These are phyloP conservation scores for Aciculosporium take DNA, from an alignment of 2,329 filamentous ascomycete species.

Conservation along the genomic window DNA sequence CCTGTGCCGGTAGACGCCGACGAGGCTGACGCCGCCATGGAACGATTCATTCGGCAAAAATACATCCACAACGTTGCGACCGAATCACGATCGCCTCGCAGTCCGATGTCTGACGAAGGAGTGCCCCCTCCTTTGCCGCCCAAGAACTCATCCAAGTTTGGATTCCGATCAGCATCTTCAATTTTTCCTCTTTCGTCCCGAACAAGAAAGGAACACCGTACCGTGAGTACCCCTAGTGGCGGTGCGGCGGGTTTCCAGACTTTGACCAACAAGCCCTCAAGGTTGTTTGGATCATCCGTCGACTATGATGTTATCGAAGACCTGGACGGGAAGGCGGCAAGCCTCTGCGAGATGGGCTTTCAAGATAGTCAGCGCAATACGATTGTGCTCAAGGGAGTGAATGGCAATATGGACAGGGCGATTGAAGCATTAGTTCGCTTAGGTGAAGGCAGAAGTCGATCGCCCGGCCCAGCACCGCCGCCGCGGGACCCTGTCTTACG, in stretches of 20 bases:
- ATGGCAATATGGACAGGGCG: conserved; percentile 73
- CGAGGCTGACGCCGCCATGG: conserved; percentile 87
- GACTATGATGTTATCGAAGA: conserved; percentile 39
- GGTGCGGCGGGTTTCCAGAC: conserved; percentile 20
- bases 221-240: conserved; percentile 13
- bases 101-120: conserved; percentile 40
- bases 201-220: conserved; percentile 39
- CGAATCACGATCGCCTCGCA: conserved; percentile 26
- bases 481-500: conserved; percentile 34
- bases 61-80: conserved; percentile 51
- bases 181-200: conserved; percentile 50
- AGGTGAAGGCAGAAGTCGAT: conserved; percentile 50
- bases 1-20: conserved; percentile 81
- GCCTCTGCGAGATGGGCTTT: conserved; percentile 85
- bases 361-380: conserved; percentile 67
- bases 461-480: conserved; percentile 21
- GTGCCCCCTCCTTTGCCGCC: conserved; percentile 46
- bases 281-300: conserved; percentile 55
- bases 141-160: conserved; percentile 49
- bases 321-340: conserved; percentile 61
- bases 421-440: conserved; percentile 74
- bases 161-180: conserved; percentile 47
- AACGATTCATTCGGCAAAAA: conserved; percentile 87
- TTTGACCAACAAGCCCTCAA: conserved; percentile 49
- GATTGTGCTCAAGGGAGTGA: conserved; percentile 66